Conservation (phyloP, 202 grass and related monocot genomes). For the Brachypodium distachyon region DNA sequence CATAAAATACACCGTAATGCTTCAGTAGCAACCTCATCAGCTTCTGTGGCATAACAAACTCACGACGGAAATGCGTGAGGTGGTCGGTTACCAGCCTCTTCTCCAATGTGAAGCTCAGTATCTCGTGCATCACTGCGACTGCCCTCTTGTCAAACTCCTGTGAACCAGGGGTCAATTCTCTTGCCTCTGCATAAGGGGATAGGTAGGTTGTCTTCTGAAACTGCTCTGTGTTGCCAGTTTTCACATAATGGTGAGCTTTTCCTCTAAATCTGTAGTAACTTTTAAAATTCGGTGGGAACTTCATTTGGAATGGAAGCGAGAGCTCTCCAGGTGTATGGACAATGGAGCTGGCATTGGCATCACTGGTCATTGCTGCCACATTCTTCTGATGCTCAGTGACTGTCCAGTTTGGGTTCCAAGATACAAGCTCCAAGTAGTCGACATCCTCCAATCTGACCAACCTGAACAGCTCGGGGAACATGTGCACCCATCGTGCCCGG, state of each 20-base stretch:
- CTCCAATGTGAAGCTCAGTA: slow-evolving; percentile 73
- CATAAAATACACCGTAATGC: slow-evolving; percentile 84
- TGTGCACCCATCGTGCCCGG: slow-evolving; percentile 53
- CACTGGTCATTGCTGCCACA: neutral
- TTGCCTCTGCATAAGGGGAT: slow-evolving; percentile 65
- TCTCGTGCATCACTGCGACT: slow-evolving; percentile 74
- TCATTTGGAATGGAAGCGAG: slow-evolving; percentile 68
- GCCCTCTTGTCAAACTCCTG: slow-evolving; percentile 85
- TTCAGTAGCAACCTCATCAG: slow-evolving; percentile 80
- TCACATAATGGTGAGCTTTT: slow-evolving; percentile 49
- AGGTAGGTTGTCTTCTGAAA: slow-evolving; percentile 62
- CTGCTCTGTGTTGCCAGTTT: slow-evolving; percentile 38
- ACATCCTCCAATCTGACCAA: slow-evolving; percentile 42
- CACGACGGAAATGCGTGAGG: slow-evolving; percentile 66
- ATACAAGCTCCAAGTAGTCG: slow-evolving; percentile 59
- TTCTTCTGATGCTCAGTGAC: slow-evolving; percentile 81
- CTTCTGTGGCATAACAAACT: slow-evolving; percentile 94
- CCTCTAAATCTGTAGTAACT: slow-evolving; percentile 43
- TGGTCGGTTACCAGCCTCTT: slow-evolving; percentile 84
- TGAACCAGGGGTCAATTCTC: slow-evolving; percentile 45
- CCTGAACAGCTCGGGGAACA: slow-evolving; percentile 69
- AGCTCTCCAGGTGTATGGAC: slow-evolving; percentile 35
- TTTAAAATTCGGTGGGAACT: slow-evolving; percentile 36
- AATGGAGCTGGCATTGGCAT: slow-evolving; percentile 1
- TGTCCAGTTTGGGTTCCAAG: slow-evolving; percentile 57